Evolutionary conservation across 768 basidiomycete species (phyloP), one percentile per base, ranked within the genome.

Genomic region (Obba rivulosa): DNA sequence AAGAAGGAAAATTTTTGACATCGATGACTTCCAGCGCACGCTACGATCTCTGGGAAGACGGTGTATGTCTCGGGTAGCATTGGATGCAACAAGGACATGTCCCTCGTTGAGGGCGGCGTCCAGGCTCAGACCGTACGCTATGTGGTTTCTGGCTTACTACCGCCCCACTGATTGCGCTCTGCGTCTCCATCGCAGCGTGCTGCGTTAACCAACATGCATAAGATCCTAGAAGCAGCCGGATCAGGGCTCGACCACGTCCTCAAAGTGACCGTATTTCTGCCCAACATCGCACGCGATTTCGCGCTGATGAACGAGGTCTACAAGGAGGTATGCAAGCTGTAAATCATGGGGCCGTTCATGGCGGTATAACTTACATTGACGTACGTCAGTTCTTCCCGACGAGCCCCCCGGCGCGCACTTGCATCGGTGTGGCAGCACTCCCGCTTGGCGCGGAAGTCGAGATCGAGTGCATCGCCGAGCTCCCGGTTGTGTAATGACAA

Each of bases 381-480:
- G n/a, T n/a, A n/a, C 23, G 18, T 35, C 48, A 81, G 80, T 79
- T 76, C 57, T 79, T 81, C 50, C 59, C 68, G 18, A 61, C 60
- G 44, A 67, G 62, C 18, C 64, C 77, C 51, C 81, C 80, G 13
- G 79, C 80, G 4, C 69, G 80, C 37, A 81, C 81, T 20, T 80
- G 79, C 58, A 62, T 84, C 16, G 80, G 78, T 7, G 80, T 82
- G 11, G 71, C 69, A 2, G 59, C 66, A 8, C 70, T 84, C 34
- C 79, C 81, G 1, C 37, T 76, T 47, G 74, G 75, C 14, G 77
- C 75, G 8, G 74, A 72, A 47, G 71, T 84, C 24, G 81, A 84
- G 69, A 74, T 83, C 28, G 81, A 83, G 52, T 81, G 78, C 54
- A 67, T 79, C 23, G 82, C 79, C 11, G 76, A 75, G 48, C 51